phyloP scores from a whole-genome alignment of 306 rosid species.

The Arachis hypogaea region DNA sequence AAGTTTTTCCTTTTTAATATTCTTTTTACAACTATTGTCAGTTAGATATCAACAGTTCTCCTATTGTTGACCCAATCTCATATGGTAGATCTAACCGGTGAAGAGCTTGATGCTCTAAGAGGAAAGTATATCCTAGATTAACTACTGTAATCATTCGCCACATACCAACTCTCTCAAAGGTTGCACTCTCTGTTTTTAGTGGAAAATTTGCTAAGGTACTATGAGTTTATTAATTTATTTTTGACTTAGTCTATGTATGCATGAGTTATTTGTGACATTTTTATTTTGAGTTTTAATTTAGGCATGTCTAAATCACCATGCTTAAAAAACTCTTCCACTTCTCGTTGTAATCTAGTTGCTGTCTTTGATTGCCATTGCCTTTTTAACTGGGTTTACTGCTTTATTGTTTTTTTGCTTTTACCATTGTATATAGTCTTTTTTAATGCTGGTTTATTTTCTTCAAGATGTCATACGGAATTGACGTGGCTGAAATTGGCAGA shows the following conservation, averaged over 20 bases:
- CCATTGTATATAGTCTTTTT: background rate
- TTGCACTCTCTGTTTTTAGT: background rate
- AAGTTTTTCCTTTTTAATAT: constrained; percentile 36
- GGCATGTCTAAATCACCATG: constrained; percentile 19
- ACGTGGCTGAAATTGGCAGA: no score
- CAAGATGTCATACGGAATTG: constrained; percentile 24
- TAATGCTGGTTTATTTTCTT: constrained; percentile 32
- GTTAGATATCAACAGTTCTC: constrained; percentile 71
- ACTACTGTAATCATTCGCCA: constrained; percentile 88
- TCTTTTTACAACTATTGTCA: constrained; percentile 56
- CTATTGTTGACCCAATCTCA: constrained; percentile 54
- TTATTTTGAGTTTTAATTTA: constrained; percentile 22
- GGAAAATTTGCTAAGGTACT: no score
- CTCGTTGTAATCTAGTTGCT: constrained; percentile 24
- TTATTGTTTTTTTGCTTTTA: background rate
- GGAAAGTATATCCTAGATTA: constrained; percentile 90
- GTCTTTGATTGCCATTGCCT: background rate
- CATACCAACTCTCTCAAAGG: constrained; percentile 93
- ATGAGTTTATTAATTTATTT: background rate
- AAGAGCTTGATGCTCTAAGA: constrained; percentile 87
- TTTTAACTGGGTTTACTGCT: no score
- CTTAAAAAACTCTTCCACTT: constrained; percentile 21
- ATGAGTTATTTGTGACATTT: constrained; percentile 21
- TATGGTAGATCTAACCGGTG: constrained; percentile 63
- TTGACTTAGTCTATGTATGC: constrained; percentile 2